Base-by-base conservation (phyloP, 1,139 yeast species). In the Yamadazyma jaroonii region DNA sequence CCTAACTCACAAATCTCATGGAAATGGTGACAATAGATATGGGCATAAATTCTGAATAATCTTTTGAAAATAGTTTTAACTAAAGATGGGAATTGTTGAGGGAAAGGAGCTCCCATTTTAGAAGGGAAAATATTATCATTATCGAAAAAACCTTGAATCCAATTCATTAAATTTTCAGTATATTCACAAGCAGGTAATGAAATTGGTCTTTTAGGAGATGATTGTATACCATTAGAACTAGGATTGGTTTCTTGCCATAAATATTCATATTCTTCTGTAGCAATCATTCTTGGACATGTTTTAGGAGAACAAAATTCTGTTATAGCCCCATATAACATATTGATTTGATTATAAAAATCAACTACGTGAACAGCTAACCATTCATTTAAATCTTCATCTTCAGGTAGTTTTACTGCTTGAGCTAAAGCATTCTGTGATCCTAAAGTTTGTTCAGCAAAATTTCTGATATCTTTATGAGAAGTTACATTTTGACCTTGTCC, bases 331-430 rank as follows among this genome's bases (percentile, higher is more conserved):
- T 92, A 92, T 6, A 92, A 70, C 98, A 92, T 92, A 61, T 92
- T 92, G 53, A 90, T 84, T 60, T 92, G 99, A 58, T 90, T 90
- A 64, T 86, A 92, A 57, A 92, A 92, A 57, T 84, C 90, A 12
- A 83, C 92, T 26, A 83, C 84, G 56, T 92, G 96, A 12, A 90
- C 95, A 0, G 98, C 98, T 38, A 92, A 66, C 99, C 99, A 92
- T 61, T 92, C 98, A 52, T 85, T 84, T 37, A 81, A 57, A 53
- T 88, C 95, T 59, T 92, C 98, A 45, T 94, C 98, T 48, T 79
- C 85, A 12, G 99, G 99, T 28, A 94, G 69, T 54, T 84, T 84
- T 14, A 92, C 97, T 0, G 97, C 98, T 60, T 89, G 95, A 27
- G 86, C 84, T 48, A 92, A 70, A 1, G 89, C 89, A 29, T 92